Evolutionary conservation across 208 protist genomes (phyloP).

Genomic region (Lotmaria passim): DNA sequence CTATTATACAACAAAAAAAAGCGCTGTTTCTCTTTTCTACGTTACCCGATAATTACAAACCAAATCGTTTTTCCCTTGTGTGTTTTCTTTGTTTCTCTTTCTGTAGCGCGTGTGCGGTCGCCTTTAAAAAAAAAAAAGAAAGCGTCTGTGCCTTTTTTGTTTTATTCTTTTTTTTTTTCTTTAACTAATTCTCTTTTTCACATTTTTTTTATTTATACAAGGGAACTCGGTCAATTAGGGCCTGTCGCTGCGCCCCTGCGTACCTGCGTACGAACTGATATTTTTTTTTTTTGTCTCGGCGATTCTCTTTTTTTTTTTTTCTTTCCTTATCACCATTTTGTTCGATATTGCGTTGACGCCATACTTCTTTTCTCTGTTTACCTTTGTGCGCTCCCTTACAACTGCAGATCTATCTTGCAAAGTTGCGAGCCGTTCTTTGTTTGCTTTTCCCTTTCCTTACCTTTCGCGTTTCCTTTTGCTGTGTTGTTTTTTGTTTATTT

Average conservation of each 20-base stretch:
- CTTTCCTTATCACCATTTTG: neutral
- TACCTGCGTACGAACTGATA: slow-evolving; percentile 6
- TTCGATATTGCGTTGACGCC: neutral
- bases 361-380: too few species aligned
- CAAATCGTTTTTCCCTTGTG: too few species aligned
- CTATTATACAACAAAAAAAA: neutral
- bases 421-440: too few species aligned
- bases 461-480: neutral
- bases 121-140: too few species aligned
- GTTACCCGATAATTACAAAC: too few species aligned
- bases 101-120: too few species aligned
- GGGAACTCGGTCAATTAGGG: neutral
- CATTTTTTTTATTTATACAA: too few species aligned
- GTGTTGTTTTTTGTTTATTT: neutral
- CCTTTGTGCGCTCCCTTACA: too few species aligned
- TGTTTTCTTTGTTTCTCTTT: too few species aligned
- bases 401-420: too few species aligned
- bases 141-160: neutral
- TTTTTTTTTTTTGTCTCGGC: neutral
- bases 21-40: neutral
- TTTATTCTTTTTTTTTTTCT: neutral
- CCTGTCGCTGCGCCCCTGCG: neutral
- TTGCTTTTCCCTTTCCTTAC: too few species aligned
- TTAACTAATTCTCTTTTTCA: neutral
- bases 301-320: neutral